These are phyloP conservation scores for Sporothrix luriei DNA, from an alignment of 2,329 filamentous ascomycete species.

Conservation along the genomic window DNA sequence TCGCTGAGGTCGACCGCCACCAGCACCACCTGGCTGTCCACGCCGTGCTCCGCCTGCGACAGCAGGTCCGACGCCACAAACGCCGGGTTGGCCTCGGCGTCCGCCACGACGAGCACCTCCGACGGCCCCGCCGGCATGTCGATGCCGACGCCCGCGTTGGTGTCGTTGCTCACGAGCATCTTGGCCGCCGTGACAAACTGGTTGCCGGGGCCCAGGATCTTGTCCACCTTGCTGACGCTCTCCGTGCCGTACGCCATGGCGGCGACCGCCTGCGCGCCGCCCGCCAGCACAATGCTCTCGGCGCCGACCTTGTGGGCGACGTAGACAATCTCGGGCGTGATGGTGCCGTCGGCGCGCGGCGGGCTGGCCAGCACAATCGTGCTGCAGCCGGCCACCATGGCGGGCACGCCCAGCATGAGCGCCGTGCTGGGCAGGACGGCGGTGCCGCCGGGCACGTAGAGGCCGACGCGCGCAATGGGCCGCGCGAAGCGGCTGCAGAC, in stretches of 20 bases:
- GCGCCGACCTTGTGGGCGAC: slow-evolving; percentile 95
- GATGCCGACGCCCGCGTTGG: slow-evolving; percentile 90
- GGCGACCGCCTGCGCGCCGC: slow-evolving; percentile 91
- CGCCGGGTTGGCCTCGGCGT: slow-evolving; percentile 82
- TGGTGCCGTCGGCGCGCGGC: slow-evolving; percentile 81
- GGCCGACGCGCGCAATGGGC: slow-evolving; percentile 91
- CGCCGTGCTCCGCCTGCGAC: slow-evolving; percentile 91
- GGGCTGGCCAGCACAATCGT: slow-evolving; percentile 93
- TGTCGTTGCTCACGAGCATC: slow-evolving; percentile 98
- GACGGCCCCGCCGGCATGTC: slow-evolving; percentile 98
- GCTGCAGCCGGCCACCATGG: slow-evolving; percentile 95
- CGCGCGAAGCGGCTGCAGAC: slow-evolving; percentile 90
- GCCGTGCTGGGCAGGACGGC: slow-evolving; percentile 96
- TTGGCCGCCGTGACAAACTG: slow-evolving; percentile 98
- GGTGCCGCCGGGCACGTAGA: slow-evolving; percentile 94
- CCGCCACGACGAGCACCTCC: slow-evolving; percentile 94
- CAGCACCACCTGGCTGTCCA: slow-evolving; percentile 92
- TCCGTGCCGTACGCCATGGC: slow-evolving; percentile 98
- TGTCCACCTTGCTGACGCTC: slow-evolving; percentile 93
- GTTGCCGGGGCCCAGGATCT: slow-evolving; percentile 96
- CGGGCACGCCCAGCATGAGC: slow-evolving; percentile 96
- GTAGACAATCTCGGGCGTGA: slow-evolving; percentile 97
- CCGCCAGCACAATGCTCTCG: slow-evolving; percentile 92
- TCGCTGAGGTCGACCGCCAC: slow-evolving; percentile 81
- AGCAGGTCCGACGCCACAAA: slow-evolving; percentile 95